These are phyloP conservation scores for Alternaria ethzedia DNA, from an alignment of 2,329 filamentous ascomycete genomes.

Conservation along the genomic window DNA sequence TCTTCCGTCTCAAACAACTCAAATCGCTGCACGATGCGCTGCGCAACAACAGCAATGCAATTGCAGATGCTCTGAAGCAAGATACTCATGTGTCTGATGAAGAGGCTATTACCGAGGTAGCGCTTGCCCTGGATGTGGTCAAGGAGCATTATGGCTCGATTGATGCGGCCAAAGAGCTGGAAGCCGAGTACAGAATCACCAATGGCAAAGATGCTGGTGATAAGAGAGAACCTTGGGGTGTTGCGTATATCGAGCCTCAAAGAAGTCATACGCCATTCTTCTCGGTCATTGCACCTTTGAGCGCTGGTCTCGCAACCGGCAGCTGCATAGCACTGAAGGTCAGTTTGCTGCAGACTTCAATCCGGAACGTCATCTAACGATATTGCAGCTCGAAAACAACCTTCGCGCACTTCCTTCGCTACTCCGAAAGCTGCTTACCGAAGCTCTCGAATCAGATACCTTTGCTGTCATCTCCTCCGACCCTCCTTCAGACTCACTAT, in stretches of 20 bases:
- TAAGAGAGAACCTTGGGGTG: constrained; percentile 47
- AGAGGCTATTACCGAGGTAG: constrained; percentile 53
- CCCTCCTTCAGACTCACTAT: constrained; percentile 35
- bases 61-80: constrained; percentile 51
- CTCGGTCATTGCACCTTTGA: constrained; percentile 39
- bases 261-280: constrained; percentile 57
- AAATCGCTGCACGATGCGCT: constrained; percentile 52
- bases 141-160: constrained; percentile 51
- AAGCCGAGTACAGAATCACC: constrained; percentile 53
- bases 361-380: neutral
- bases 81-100: constrained; percentile 46
- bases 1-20: constrained; percentile 56
- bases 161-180: constrained; percentile 46
- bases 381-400: constrained; percentile 49
- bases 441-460: constrained; percentile 56
- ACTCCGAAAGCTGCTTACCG: constrained; percentile 48
- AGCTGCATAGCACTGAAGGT: constrained; percentile 61
- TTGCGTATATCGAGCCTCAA: constrained; percentile 58
- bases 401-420: constrained; percentile 45
- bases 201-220: constrained; percentile 49
- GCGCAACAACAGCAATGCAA: constrained; percentile 40
- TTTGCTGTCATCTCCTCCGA: constrained; percentile 52
- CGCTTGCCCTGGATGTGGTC: constrained; percentile 49
- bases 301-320: constrained; percentile 57
- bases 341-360: constrained; percentile 4